Conservation (phyloP, 2,329 filamentous ascomycete genomes). For the Fusarium nelsonii region DNA sequence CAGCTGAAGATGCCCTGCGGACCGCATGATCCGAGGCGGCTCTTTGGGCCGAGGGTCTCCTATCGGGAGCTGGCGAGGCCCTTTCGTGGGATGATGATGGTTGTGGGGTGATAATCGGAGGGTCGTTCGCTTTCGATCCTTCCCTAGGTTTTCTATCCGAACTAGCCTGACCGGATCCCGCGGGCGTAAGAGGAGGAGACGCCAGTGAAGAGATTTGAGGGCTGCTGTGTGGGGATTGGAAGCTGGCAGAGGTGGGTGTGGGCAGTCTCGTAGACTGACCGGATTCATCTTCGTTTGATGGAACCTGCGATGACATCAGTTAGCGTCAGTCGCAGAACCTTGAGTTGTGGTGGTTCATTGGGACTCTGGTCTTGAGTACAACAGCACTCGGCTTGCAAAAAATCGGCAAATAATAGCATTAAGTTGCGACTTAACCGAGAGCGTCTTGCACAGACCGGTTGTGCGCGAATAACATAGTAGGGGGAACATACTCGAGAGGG, state of each 20-base stretch:
- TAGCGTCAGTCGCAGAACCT: slow-evolving; percentile 45
- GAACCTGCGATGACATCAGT: slow-evolving; percentile 60
- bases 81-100: slow-evolving; percentile 70
- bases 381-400: not conserved
- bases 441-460: not conserved
- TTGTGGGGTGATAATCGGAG: slow-evolving; percentile 74
- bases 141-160: slow-evolving; percentile 51
- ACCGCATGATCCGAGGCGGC: slow-evolving; percentile 59
- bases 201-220: slow-evolving; percentile 79
- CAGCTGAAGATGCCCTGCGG: slow-evolving; percentile 57
- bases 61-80: slow-evolving; percentile 57
- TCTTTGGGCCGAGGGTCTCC: slow-evolving; percentile 57
- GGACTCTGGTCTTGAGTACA: not conserved
- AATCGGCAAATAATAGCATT: not conserved
- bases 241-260: slow-evolving; percentile 73
- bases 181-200: slow-evolving; percentile 89
- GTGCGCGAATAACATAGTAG: slow-evolving; percentile 18
- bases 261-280: slow-evolving; percentile 72
- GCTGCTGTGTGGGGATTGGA: slow-evolving; percentile 74
- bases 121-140: slow-evolving; percentile 56
- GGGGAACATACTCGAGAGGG: slow-evolving; percentile 77
- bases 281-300: slow-evolving; percentile 71
- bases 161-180: slow-evolving; percentile 70
- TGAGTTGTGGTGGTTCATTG: slow-evolving; percentile 10
- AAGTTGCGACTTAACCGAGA: not conserved